Evolutionary conservation across 305 asterid species (phyloP).

Genomic region (Rubia tinctorum): DNA sequence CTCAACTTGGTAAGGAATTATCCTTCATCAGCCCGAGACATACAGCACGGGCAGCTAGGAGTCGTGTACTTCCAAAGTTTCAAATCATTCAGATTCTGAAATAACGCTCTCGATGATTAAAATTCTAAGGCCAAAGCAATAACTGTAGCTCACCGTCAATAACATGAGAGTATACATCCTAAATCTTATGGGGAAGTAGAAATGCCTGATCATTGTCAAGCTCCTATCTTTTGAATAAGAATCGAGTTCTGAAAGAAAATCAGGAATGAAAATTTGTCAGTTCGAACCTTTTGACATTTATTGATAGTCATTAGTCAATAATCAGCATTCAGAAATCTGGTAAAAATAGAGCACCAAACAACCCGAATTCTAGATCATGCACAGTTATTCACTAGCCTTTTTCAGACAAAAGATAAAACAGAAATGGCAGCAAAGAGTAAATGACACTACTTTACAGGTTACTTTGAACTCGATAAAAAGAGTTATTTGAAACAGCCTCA

Average conservation of each 20-base stretch:
- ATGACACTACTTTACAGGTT: neutral
- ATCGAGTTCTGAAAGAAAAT: constrained; percentile 7
- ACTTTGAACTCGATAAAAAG: neutral
- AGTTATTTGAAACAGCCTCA: neutral
- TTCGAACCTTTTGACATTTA: neutral
- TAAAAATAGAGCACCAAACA: neutral
- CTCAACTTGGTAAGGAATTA: neutral
- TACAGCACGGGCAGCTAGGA: neutral
- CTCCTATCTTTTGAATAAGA: neutral
- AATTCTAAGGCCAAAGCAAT: neutral
- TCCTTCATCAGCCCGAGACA: neutral
- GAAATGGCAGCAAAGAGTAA: neutral
- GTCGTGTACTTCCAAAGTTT: neutral
- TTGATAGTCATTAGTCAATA: neutral
- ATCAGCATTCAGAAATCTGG: neutral
- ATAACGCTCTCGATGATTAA: neutral
- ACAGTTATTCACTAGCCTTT: neutral
- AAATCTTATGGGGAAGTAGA: neutral
- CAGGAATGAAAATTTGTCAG: neutral
- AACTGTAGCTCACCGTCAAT: neutral
- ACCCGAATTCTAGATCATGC: neutral
- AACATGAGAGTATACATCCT: neutral
- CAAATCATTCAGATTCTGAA: neutral
- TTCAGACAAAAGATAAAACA: neutral
- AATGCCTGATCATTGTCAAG: neutral